phyloP scores from a whole-genome alignment of 2,329 filamentous ascomycete genomes.

The Stemphylium lycopersici region DNA sequence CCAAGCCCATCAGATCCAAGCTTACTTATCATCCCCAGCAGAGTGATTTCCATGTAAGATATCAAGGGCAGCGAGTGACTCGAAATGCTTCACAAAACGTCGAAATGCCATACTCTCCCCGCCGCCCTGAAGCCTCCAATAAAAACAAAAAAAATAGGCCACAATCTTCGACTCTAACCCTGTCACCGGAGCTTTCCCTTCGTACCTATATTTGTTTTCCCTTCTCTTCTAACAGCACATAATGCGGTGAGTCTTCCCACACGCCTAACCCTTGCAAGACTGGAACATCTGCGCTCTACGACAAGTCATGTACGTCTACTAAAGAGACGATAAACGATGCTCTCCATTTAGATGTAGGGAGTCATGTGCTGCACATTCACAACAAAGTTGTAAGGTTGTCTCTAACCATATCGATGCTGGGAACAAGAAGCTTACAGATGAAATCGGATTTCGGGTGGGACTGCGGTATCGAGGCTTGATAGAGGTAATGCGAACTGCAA shows the following conservation, averaged over 20 bases:
- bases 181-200: conserved; percentile 17
- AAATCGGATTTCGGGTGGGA: background rate
- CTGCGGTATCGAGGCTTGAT: conserved; percentile 2
- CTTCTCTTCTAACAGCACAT: conserved; percentile 17
- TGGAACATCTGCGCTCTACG: background rate
- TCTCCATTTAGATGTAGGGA: conserved; percentile 12
- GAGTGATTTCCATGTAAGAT: no score
- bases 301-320: background rate
- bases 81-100: no score
- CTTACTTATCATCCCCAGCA: no score
- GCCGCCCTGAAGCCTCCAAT: no score
- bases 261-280: conserved; percentile 1
- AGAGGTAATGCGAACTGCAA: background rate
- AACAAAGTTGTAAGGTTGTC: background rate
- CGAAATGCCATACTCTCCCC: no score
- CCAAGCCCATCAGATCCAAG: no score
- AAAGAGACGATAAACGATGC: conserved; percentile 4
- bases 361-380: conserved; percentile 10
- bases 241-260: background rate
- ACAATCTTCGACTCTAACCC: background rate
- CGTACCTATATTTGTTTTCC: conserved; percentile 7
- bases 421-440: background rate
- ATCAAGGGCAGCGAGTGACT: no score
- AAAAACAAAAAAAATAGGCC: no score
- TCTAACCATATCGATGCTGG: conserved; percentile 8